Conservation (phyloP, 805 yeast species). For the Yamadazyma takamatsuzukensis region DNA sequence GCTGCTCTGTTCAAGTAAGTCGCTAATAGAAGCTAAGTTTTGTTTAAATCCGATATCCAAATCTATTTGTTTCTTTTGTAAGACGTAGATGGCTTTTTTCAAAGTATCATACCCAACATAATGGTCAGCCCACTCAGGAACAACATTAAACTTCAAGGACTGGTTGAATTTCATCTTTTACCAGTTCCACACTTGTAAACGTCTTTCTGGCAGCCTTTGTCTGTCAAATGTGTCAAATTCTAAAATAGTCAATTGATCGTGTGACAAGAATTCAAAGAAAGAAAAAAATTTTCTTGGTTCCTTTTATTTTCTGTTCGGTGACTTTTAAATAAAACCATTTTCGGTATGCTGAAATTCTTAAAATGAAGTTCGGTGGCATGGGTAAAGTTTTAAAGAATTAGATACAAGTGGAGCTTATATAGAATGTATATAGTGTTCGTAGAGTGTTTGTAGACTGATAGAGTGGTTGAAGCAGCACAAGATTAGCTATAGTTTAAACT, state of each 20-base stretch:
- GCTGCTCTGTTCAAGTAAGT: not conserved
- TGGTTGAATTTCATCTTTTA: constrained; percentile 45
- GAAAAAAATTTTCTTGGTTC: too few species aligned
- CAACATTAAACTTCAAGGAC: constrained; percentile 49
- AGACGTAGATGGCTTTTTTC: constrained; percentile 53
- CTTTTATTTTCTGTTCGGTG: too few species aligned
- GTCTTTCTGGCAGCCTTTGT: not conserved
- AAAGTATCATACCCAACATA: constrained; percentile 46
- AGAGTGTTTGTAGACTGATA: too few species aligned
- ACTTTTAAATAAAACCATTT: constrained; percentile 3
- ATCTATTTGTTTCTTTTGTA: constrained; percentile 41
- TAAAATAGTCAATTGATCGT: constrained; percentile 8
- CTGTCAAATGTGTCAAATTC: constrained; percentile 5
- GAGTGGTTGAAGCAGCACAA: too few species aligned
- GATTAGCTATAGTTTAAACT: too few species aligned
- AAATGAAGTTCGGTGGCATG: constrained; percentile 2
- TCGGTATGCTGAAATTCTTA: constrained; percentile 1
- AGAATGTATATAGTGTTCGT: too few species aligned
- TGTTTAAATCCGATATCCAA: constrained; percentile 9
- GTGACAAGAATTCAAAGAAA: too few species aligned
- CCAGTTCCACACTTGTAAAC: not conserved
- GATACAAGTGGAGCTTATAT: too few species aligned
- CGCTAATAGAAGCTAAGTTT: constrained; percentile 1
- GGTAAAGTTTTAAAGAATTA: too few species aligned
- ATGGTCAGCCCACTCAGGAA: constrained; percentile 50